Evolutionary conservation across 306 rosid genomes (phyloP), one percentile per base, ranked within the genome.

Genomic region (Gleditsia sinensis): DNA sequence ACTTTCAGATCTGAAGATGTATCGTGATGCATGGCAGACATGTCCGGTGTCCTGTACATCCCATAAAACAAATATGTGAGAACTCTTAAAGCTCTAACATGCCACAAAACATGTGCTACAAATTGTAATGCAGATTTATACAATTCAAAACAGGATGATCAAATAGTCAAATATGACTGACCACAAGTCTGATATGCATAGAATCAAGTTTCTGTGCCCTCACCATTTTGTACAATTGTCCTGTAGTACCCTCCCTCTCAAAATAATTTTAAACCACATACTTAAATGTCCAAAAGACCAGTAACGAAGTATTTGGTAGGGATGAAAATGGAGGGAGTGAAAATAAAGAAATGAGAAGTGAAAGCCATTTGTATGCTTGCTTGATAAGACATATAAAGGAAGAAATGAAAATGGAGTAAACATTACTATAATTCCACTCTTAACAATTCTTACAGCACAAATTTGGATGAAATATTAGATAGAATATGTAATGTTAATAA

Each of bases 1-100:
- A 87, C 90, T 78, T 69, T 88, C 67, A 92, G 90, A 84, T 95
- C 98, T 3, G 97, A 69, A 77, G 98, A 90, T 3, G 87, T 74
- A 67, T 95, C 99, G 2, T 86, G 94, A 86, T 95, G 99, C 85
- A 95, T 90, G 8, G 90, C 90, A 57, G 97, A 90, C 97, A 95
- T 88, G 84, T 80, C 91, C 19, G 96, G 94, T 58, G 99, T 95
- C 96, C 99, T 95, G 80, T 57, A 75, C 58, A 74, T 75, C 33
- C 71, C 73, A 78, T 24, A 51, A 54, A 45, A 46, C 27, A 20
- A 72, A 54, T 2, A 9, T 9, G 45, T 60, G 62, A 78, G 57
- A 58, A 76, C 51, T 33, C 42, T 42, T 19, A 57, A 74, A 58
- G 56, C 33, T 80, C 42, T 9, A 14, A 60, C 72, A 49, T 9